Evolutionary conservation across 495 filamentous ascomycete genomes (phyloP).

Genomic region (Gamarada debralockiae): DNA sequence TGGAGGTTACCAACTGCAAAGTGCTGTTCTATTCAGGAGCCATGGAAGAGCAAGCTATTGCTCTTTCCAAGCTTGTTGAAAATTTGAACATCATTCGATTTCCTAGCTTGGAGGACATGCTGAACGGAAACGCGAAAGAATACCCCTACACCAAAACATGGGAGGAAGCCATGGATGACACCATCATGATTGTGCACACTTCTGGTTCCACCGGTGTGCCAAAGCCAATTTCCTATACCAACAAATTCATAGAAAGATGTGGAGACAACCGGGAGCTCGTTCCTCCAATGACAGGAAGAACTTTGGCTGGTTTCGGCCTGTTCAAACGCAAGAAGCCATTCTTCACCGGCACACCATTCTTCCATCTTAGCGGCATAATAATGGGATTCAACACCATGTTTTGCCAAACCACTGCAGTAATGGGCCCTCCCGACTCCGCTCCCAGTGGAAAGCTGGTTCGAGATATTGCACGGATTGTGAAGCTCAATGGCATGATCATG

Average conservation of each 20-base stretch:
- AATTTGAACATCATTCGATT: conserved; percentile 29
- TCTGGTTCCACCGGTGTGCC: conserved; percentile 58
- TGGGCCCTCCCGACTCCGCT: background rate
- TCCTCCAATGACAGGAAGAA: background rate
- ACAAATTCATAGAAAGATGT: background rate
- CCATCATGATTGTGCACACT: conserved; percentile 50
- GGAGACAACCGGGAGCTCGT: background rate
- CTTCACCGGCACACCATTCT: conserved; percentile 5
- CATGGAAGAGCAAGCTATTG: background rate
- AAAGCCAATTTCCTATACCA: conserved; percentile 36
- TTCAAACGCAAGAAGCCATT: background rate
- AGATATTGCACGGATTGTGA: background rate
- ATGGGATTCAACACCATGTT: background rate
- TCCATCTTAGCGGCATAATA: background rate
- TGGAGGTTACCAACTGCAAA: conserved; percentile 37
- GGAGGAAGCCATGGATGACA: conserved; percentile 45
- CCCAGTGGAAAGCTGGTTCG: background rate
- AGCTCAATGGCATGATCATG: background rate
- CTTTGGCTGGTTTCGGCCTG: background rate
- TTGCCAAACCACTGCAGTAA: background rate
- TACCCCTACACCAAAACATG: conserved; percentile 42
- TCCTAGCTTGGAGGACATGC: conserved; percentile 34
- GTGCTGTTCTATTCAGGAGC: conserved; percentile 22
- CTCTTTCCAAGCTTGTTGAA: background rate
- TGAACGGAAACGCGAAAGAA: conserved; percentile 11